Evolutionary conservation across 2,329 filamentous ascomycete genomes (phyloP).

Genomic region (Plenodomus tracheiphilus): DNA sequence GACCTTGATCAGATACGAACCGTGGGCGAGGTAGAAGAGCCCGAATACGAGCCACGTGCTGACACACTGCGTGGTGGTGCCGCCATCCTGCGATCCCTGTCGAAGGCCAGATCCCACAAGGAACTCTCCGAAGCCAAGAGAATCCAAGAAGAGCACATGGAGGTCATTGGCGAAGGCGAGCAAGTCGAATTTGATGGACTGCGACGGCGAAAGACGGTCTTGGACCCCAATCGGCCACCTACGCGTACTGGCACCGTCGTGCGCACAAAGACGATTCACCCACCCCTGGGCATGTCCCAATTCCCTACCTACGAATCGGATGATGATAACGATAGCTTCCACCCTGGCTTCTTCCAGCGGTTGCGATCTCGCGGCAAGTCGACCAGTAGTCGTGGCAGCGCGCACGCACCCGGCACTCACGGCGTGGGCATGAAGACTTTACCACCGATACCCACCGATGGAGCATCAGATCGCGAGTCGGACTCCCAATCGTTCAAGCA

Average conservation of each 20-base stretch:
- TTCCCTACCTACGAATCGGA: slow-evolving; percentile 68
- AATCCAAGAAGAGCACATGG: slow-evolving; percentile 79
- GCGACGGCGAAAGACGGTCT: slow-evolving; percentile 68
- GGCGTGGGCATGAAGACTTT: slow-evolving; percentile 29
- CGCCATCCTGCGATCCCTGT: slow-evolving; percentile 83
- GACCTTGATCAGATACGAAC: slow-evolving; percentile 94
- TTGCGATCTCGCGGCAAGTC: slow-evolving; percentile 42
- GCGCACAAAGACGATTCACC: slow-evolving; percentile 62
- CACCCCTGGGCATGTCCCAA: slow-evolving; percentile 83
- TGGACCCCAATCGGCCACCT: slow-evolving; percentile 48
- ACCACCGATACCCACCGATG: slow-evolving; percentile 24
- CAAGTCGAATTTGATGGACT: slow-evolving; percentile 91
- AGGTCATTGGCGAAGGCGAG: slow-evolving; percentile 77
- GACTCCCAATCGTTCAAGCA: slow-evolving; percentile 53
- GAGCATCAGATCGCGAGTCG: slow-evolving; percentile 27
- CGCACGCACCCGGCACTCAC: slow-evolving; percentile 12
- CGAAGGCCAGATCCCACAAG: slow-evolving; percentile 72
- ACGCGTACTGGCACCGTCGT: slow-evolving; percentile 43
- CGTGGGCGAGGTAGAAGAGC: slow-evolving; percentile 91
- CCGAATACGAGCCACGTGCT: slow-evolving; percentile 94
- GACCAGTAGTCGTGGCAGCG: slow-evolving; percentile 26
- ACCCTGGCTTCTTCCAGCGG: slow-evolving; percentile 54
- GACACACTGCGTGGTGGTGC: slow-evolving; percentile 92
- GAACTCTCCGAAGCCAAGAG: slow-evolving; percentile 79
- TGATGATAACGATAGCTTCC: slow-evolving; percentile 42